Base-by-base conservation (phyloP, 2,329 filamentous ascomycete species). In the Waltergamsia citrina region DNA sequence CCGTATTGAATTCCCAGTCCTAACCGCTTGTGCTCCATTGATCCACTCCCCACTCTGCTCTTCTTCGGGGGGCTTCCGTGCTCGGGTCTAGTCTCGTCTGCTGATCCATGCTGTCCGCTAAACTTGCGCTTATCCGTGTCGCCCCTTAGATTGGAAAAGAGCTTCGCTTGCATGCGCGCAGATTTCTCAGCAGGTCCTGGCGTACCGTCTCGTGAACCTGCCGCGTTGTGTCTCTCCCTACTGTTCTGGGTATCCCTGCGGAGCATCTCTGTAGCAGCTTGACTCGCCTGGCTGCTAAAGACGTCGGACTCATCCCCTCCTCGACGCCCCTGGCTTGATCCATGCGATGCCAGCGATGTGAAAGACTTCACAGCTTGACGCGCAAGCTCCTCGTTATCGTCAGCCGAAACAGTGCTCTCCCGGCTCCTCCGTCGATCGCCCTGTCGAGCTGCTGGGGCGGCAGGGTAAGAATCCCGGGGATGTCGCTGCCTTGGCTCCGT, bases 351-450 rank as follows among this genome's bases (percentile, higher is more conserved):
- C 6, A 45, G 54, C 1, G 47, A 43, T 4, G 43, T 41, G 9
- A 47, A 46, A 24, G 65, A 67, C 40, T 69, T 60, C 11, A 75
- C 46, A 1, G 70, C 70, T 38, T 72, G 67, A 5, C 71, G 62
- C 1, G 68, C 69, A 17, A 75, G 58, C 45, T 75, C 71, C 44
- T 69, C 74, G 33, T 69, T 72, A 38, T 78, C 71, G n/a, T 75
- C 70, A 15, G 74, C 80, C 2, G 85, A 92, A 32, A 92, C 87
- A 2, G 85, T 93, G 60, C 84, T 90, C 54, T 93, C 86, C 39
- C 85, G 77, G 54, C 85, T 87, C 55, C 78, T 77, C 34, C 74
- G 74, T 32, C 63, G 62, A 15, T 63, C 60, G 23, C 52, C 49
- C 32, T 51, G 52, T 11, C 57, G 53, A 7, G 56, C 54, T 2